Percentiles rank a stretch among this genome's conserved stretches.
These are phyloP conservation scores for Boletus rufocinnamomeus DNA, from an alignment of 768 basidiomycete genomes.

Conservation along the genomic window DNA sequence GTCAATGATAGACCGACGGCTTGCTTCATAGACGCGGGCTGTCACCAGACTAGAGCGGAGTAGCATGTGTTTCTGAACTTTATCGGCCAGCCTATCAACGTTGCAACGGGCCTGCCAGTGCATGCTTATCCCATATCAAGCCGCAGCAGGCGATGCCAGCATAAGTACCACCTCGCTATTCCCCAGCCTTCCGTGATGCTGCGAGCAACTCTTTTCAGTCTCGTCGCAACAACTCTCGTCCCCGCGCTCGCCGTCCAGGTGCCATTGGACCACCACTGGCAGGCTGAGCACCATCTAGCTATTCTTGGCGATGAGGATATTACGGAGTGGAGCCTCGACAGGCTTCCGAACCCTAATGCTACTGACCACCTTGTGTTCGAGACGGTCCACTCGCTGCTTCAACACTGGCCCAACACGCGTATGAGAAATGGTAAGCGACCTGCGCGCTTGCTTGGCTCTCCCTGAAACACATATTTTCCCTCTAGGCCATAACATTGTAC, in stretches of 20 bases:
- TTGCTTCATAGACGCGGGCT: too few species aligned
- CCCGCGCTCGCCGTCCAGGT: constrained; percentile 7
- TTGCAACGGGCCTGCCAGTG: too few species aligned
- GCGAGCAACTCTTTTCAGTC: neutral
- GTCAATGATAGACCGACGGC: too few species aligned
- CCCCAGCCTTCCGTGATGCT: neutral
- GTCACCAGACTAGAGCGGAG: too few species aligned
- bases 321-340: constrained; percentile 27
- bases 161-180: neutral
- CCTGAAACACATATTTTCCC: constrained; percentile 15
- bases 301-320: neutral
- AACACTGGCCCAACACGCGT: too few species aligned
- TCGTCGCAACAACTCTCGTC: neutral
- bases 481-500: constrained; percentile 30
- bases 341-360: constrained; percentile 24
- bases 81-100: too few species aligned
- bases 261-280: neutral
- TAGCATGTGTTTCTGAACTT: too few species aligned
- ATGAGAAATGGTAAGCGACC: too few species aligned
- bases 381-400: too few species aligned
- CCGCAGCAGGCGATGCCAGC: too few species aligned
- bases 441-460: constrained; percentile 6
- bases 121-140: too few species aligned
- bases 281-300: neutral
- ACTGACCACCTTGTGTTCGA: too few species aligned